Percentiles rank a stretch among this genome's conserved stretches.
phyloP scores from a whole-genome alignment of 2,329 filamentous ascomycete genomes.

The Didymella exigua region DNA sequence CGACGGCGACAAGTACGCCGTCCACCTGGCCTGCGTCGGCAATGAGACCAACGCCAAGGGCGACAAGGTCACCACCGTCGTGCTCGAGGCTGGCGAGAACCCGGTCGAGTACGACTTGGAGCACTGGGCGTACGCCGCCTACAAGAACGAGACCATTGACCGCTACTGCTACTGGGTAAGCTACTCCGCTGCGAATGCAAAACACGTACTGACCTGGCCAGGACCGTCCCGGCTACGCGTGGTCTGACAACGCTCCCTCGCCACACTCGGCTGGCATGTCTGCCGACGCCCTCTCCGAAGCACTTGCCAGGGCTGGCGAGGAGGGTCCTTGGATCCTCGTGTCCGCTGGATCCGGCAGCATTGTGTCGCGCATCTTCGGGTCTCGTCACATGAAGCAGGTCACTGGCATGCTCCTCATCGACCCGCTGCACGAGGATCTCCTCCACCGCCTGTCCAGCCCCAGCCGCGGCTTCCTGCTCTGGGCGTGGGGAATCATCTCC shows the following conservation, averaged over 20 bases:
- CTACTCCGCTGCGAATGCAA: neutral
- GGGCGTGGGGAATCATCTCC: slow-evolving; percentile 83
- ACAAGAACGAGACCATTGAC: slow-evolving; percentile 79
- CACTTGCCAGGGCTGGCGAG: slow-evolving; percentile 79
- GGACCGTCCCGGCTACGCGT: slow-evolving; percentile 87
- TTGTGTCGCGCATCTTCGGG: slow-evolving; percentile 91
- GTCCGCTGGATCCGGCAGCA: slow-evolving; percentile 82
- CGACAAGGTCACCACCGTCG: slow-evolving; percentile 72
- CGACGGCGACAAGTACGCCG: slow-evolving; percentile 80
- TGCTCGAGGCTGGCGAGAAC: slow-evolving; percentile 82
- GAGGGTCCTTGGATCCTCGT: slow-evolving; percentile 87
- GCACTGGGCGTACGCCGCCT: slow-evolving; percentile 75
- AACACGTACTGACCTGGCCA: neutral
- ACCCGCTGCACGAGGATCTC: slow-evolving; percentile 87
- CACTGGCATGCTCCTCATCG: slow-evolving; percentile 80
- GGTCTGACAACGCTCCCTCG: slow-evolving; percentile 90
- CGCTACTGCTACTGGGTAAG: slow-evolving; percentile 83
- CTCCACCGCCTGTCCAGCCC: slow-evolving; percentile 71
- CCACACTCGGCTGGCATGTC: slow-evolving; percentile 92
- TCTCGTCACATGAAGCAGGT: slow-evolving; percentile 78
- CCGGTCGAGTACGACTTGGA: slow-evolving; percentile 81
- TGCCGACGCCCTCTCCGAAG: slow-evolving; percentile 86
- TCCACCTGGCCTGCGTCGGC: slow-evolving; percentile 87
- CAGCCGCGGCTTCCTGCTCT: slow-evolving; percentile 78
- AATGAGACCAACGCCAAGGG: slow-evolving; percentile 64